Conservation (phyloP, 805 yeast species). For the Schwanniomyces yamadae region DNA sequence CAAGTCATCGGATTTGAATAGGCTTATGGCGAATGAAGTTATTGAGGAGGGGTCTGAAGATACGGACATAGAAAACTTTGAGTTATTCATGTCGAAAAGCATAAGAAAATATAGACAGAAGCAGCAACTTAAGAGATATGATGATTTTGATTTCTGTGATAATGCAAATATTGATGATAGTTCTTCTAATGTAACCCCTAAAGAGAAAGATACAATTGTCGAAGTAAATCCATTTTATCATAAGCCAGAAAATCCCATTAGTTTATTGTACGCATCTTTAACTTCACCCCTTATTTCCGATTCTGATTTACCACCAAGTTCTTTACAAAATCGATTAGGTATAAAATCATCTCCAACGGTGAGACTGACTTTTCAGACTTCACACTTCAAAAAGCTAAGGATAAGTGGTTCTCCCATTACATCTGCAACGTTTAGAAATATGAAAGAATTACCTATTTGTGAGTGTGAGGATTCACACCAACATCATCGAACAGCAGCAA, state of each 20-base stretch:
- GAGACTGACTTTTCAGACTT: slow-evolving; percentile 30
- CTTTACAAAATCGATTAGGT: slow-evolving; percentile 16
- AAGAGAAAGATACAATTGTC: neutral
- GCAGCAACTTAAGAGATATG: slow-evolving; percentile 17
- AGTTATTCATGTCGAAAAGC: slow-evolving; percentile 29
- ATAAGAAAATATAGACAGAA: slow-evolving; percentile 32
- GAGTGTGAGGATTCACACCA: slow-evolving; percentile 18
- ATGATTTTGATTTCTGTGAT: slow-evolving; percentile 9
- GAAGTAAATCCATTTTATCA: slow-evolving; percentile 1
- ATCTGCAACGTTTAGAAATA: slow-evolving; percentile 11
- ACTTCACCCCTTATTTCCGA: slow-evolving; percentile 10
- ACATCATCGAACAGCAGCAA: too few species aligned
- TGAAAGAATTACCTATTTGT: slow-evolving; percentile 6
- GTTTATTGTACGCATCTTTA: slow-evolving; percentile 10
- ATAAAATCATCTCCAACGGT: slow-evolving; percentile 40
- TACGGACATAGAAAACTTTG: slow-evolving; percentile 30
- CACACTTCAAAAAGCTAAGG: slow-evolving; percentile 43
- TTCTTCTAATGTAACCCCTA: neutral
- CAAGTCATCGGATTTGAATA: too few species aligned
- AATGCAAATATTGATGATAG: neutral
- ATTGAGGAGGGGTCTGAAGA: too few species aligned
- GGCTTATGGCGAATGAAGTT: too few species aligned
- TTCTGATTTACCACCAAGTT: slow-evolving; percentile 5
- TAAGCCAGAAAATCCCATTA: slow-evolving; percentile 15
- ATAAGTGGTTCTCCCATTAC: slow-evolving; percentile 39